These are phyloP conservation scores for Polyporus arcularius DNA, from an alignment of 768 basidiomycete genomes.

Conservation along the genomic window DNA sequence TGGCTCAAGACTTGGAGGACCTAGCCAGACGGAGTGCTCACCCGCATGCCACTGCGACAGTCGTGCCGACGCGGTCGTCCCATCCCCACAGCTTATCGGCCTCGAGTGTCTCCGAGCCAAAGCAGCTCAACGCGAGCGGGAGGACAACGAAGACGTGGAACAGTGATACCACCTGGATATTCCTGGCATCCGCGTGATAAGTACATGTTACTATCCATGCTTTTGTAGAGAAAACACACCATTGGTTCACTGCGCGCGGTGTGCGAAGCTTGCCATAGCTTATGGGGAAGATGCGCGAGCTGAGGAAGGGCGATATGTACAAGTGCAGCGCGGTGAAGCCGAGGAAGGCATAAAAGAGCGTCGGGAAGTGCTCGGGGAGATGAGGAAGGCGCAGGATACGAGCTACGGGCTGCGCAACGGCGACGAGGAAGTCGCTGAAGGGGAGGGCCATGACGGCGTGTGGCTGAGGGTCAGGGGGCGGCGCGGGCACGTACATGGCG, in stretches of 20 bases:
- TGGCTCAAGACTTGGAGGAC: neutral
- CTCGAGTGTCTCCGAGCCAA: conserved; percentile 48
- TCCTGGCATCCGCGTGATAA: conserved; percentile 41
- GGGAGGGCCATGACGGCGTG: conserved; percentile 15
- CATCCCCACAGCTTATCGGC: conserved; percentile 79
- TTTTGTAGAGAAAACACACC: conserved; percentile 41
- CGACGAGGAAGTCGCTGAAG: conserved; percentile 20
- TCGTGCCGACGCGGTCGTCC: conserved; percentile 55
- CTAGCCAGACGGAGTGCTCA: conserved; percentile 32
- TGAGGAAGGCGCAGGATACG: conserved; percentile 49
- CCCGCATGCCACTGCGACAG: conserved; percentile 74
- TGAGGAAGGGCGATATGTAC: conserved; percentile 56
- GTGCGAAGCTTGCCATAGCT: conserved; percentile 49
- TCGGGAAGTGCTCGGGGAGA: conserved; percentile 56
- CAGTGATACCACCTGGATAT: conserved; percentile 71
- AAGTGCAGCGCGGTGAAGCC: conserved; percentile 62
- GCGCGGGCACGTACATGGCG: conserved; percentile 15
- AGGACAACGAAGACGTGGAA: conserved; percentile 70
- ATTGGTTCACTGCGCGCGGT: conserved; percentile 55
- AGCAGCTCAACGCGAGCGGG: conserved; percentile 57
- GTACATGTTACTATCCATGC: neutral
- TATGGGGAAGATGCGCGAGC: conserved; percentile 45
- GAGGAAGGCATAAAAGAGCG: conserved; percentile 53
- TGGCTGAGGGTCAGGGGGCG: neutral
- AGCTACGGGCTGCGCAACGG: conserved; percentile 22